phyloP scores from a whole-genome alignment of 2,329 filamentous ascomycete genomes.

The Teratosphaeria destructans region DNA sequence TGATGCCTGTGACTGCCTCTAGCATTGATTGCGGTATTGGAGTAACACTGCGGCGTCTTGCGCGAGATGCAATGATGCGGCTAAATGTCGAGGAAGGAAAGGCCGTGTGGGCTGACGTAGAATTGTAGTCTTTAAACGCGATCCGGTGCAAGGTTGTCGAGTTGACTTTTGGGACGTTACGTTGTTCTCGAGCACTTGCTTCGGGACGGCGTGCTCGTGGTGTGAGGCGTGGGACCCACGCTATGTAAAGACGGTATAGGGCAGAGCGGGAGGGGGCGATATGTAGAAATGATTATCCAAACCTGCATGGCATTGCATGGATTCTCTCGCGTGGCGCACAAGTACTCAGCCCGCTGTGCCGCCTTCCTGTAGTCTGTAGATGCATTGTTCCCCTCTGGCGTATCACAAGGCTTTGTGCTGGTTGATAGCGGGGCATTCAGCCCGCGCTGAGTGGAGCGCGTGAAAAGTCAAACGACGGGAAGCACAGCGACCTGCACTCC shows the following conservation, averaged over 20 bases:
- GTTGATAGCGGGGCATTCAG: background rate
- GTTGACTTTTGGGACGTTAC: background rate
- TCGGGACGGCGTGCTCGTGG: background rate
- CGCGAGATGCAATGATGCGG: background rate
- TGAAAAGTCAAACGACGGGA: background rate
- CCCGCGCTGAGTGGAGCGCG: background rate
- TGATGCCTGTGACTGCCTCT: conserved; percentile 12
- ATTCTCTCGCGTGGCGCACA: background rate
- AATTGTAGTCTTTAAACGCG: background rate
- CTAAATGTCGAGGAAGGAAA: background rate
- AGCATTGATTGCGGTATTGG: conserved; percentile 11
- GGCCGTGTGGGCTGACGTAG: background rate
- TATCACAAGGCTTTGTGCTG: background rate
- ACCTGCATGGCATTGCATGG: background rate
- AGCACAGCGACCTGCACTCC: background rate
- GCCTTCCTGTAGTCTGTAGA: background rate
- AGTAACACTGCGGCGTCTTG: background rate
- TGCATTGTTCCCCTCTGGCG: background rate
- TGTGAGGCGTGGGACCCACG: background rate
- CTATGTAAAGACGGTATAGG: background rate
- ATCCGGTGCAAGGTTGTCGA: background rate
- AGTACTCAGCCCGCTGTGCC: background rate
- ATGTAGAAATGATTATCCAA: background rate
- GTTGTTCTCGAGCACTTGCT: background rate
- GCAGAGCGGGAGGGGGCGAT: background rate